Evolutionary conservation across 768 basidiomycete species (phyloP), one percentile per base, ranked within the genome.

Genomic region (Phaeotremella fagi): DNA sequence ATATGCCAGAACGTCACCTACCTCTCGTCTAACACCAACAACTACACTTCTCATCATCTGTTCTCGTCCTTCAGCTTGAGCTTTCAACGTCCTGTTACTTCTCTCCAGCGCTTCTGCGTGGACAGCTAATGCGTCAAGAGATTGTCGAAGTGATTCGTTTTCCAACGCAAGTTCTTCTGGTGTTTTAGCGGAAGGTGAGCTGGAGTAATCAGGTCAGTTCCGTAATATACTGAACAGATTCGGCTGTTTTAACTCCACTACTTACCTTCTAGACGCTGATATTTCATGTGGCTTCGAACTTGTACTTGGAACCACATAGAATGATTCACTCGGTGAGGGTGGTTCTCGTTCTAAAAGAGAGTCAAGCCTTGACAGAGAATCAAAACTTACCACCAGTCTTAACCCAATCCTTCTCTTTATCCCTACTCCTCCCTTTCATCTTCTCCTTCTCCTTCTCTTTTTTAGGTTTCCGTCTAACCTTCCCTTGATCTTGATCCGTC

Each of bases 161-260:
- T 74, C 73, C 20, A 74, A 53, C 2, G 41, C 48, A 2, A 74
- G 60, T 48, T 74, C 73, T 57, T 74, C 73, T 4, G 64, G 57
- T 3, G 73, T 72, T 45, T 74, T 74, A 26, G 50, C 26, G 6
- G 56, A 42, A 37, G 50, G 55, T 36, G 26, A 23, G n/a, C 52
- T 54, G 44, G 9, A 20, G 25, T 18, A n/a, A n/a, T n/a, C n/a
- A n/a, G n/a, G n/a, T n/a, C n/a, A n/a, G n/a, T n/a, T n/a, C n/a
- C n/a, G n/a, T n/a, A n/a, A n/a, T n/a, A n/a, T n/a, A n/a, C n/a
- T n/a, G n/a, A n/a, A n/a, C n/a, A n/a, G n/a, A n/a, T n/a, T n/a
- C n/a, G n/a, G n/a, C n/a, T n/a, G n/a, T n/a, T n/a, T n/a, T n/a
- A n/a, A n/a, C n/a, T n/a, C n/a, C n/a, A n/a, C n/a, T n/a, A n/a